Base-by-base conservation (phyloP, 352 stramenopile species). In the Phytophthora boehmeriae region DNA sequence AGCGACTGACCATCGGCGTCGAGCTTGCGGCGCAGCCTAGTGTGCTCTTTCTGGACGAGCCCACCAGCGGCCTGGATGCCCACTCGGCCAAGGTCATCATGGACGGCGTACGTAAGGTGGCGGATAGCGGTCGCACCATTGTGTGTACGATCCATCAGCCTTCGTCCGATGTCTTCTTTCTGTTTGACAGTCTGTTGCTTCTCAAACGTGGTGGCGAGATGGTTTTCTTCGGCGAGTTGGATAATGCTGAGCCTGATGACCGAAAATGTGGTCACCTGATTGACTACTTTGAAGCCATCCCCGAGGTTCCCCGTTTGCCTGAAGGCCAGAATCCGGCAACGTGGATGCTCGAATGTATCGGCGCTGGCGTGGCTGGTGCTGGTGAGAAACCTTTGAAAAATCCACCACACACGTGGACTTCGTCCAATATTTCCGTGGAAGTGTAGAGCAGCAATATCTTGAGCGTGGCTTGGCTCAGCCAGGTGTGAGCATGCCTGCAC, bases 41-140 rank as follows among this genome's bases (percentile, higher is more conserved):
- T n/a, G 63, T 97, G 20, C 39, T 98, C 16, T 96, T 97, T 65
- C 44, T 88, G 38, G 89, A 97, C 34, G 79, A 89, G 27, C 79
- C 79, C 5, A 88, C 77, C 0, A 80, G 63, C 11, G 68, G 75
- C 0, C 25, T 89, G 60, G 95, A n/a, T 86, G 90, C 50, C 84
- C 86, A 48, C 94, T 97, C 71, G 71, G 96, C 69, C 87, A 97
- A 72, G 53, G 54, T 63, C 5, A 73, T 73, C 47, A 68, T 73
- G 64, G 64, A 73, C 60, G 75, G 93, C 1, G 72, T 97, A 1
- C 88, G 92, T 23, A 93, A 95, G 58, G 78, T 97, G 30, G 88
- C 90, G 2, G 59, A 62, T 41, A 78, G 69, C 27, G 86, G 88
- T 4, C 63, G 76, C 6, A 91, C 80, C 4, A 73, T 98, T 14